These are phyloP conservation scores for Phaeolepiota aurea DNA, from an alignment of 768 basidiomycete genomes.

Conservation along the genomic window DNA sequence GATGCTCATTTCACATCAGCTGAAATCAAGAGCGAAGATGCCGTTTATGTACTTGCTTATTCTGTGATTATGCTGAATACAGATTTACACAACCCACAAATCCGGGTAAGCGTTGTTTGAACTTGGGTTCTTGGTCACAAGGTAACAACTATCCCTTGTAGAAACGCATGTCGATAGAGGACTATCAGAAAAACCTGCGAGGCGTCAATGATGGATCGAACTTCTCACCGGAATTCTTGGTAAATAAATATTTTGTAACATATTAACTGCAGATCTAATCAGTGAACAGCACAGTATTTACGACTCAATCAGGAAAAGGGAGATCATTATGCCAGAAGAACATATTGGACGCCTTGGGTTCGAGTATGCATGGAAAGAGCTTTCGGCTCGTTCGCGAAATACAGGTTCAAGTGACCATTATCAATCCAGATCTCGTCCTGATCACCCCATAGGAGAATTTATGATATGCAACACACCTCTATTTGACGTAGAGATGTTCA, in stretches of 20 bases:
- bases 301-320: conserved; percentile 87
- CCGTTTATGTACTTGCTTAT: conserved; percentile 88
- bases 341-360: conserved; percentile 95
- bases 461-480: conserved; percentile 71
- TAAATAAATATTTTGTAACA: conserved; percentile 17
- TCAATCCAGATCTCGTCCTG: background rate
- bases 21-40: conserved; percentile 87
- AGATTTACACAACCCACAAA: conserved; percentile 91
- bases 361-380: conserved; percentile 98
- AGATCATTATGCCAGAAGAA: conserved; percentile 97
- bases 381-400: conserved; percentile 72
- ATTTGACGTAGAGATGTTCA: conserved; percentile 94
- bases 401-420: conserved; percentile 45
- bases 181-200: conserved; percentile 85
- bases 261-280: background rate
- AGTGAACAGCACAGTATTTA: conserved; percentile 70
- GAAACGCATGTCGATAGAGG: conserved; percentile 97
- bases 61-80: conserved; percentile 99
- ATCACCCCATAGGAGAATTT: conserved; percentile 39
- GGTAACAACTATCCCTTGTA: conserved; percentile 17
- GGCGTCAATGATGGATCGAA: conserved; percentile 85
- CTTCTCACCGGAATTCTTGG: conserved; percentile 83
- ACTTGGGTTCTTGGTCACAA: conserved; percentile 1
- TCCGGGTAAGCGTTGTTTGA: conserved; percentile 47
- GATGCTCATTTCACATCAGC: too few relatives aligned